Percentiles rank a stretch among this genome's conserved stretches.
Conservation (phyloP, 768 basidiomycete species). For the Phanerochaete carnosa region DNA sequence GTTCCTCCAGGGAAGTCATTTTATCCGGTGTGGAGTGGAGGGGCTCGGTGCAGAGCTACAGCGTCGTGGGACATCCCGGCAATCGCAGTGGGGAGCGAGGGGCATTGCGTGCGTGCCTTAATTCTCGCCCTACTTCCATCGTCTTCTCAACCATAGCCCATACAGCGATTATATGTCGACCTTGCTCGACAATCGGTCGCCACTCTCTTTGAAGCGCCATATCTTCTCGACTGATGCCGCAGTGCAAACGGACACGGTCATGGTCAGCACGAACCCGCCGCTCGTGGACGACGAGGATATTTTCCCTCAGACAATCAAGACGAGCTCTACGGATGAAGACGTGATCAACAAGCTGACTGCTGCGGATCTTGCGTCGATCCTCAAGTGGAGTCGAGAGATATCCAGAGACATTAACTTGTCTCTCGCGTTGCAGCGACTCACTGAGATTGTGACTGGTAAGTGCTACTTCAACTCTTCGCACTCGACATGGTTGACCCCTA, state of each 20-base stretch:
- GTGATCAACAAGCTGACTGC: slow-evolving; percentile 54
- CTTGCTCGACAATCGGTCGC: slow-evolving; percentile 41
- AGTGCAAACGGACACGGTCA: slow-evolving; percentile 51
- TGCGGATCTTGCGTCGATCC: slow-evolving; percentile 61
- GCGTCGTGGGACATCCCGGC: slow-evolving; percentile 59
- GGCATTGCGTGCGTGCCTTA: slow-evolving; percentile 59
- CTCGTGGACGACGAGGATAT: slow-evolving; percentile 8
- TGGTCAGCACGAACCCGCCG: slow-evolving; percentile 30
- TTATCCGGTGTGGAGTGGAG: slow-evolving; percentile 61
- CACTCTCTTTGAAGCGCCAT: slow-evolving; percentile 47
- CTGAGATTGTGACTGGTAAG: slow-evolving; percentile 67
- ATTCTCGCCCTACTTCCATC: neutral
- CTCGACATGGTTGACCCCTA: neutral
- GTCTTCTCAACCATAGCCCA: neutral
- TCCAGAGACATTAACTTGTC: slow-evolving; percentile 71
- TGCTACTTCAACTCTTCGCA: neutral
- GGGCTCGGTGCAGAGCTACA: slow-evolving; percentile 67
- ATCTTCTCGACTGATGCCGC: slow-evolving; percentile 58
- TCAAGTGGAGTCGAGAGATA: slow-evolving; percentile 74
- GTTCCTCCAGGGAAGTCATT: slow-evolving; percentile 70
- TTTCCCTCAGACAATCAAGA: slow-evolving; percentile 21
- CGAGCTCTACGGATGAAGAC: slow-evolving; percentile 45
- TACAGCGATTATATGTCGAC: slow-evolving; percentile 49
- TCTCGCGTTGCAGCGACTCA: slow-evolving; percentile 60
- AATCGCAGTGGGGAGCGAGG: slow-evolving; percentile 70